Percentiles rank a stretch among this genome's conserved stretches.
Evolutionary conservation across 495 filamentous ascomycete genomes (phyloP).

Genomic region (Penicillium angulare): DNA sequence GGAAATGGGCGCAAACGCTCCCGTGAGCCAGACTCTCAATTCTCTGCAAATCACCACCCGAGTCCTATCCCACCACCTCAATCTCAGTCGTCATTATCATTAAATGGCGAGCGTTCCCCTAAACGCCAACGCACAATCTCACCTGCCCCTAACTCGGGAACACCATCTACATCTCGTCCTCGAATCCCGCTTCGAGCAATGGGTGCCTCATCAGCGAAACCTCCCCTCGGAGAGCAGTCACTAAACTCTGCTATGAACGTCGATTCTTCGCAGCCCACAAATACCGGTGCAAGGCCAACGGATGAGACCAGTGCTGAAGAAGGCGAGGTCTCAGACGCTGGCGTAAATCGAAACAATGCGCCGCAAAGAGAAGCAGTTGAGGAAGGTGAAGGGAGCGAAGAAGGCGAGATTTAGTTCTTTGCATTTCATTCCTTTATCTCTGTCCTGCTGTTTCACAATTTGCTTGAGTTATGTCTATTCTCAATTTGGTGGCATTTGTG

Average conservation of each 20-base stretch:
- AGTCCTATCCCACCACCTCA: slow-evolving; percentile 4
- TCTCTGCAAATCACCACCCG: slow-evolving; percentile 7
- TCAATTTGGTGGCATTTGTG: background rate
- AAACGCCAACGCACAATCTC: slow-evolving; percentile 42
- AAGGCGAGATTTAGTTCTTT: slow-evolving; percentile 39
- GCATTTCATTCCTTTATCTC: background rate
- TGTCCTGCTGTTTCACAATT: background rate
- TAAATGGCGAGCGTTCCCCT: slow-evolving; percentile 35
- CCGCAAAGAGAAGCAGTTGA: slow-evolving; percentile 7
- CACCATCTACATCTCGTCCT: slow-evolving; percentile 8
- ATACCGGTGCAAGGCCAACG: background rate
- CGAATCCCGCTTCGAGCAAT: slow-evolving; percentile 22
- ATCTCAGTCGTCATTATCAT: slow-evolving; percentile 9
- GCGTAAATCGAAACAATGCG: background rate
- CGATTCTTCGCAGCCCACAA: background rate
- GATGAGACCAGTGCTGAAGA: slow-evolving; percentile 21
- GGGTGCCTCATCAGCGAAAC: background rate
- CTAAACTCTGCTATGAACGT: background rate
- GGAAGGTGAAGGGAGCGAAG: slow-evolving; percentile 42
- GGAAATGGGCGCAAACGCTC: slow-evolving; percentile 42
- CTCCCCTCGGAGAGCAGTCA: too few relatives aligned
- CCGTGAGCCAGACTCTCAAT: slow-evolving; percentile 38
- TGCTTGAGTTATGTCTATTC: background rate
- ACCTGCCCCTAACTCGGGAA: slow-evolving; percentile 9
- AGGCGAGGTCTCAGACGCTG: slow-evolving; percentile 20